These are phyloP conservation scores for Fusarium poae DNA, from an alignment of 2,329 filamentous ascomycete species.

Conservation along the genomic window DNA sequence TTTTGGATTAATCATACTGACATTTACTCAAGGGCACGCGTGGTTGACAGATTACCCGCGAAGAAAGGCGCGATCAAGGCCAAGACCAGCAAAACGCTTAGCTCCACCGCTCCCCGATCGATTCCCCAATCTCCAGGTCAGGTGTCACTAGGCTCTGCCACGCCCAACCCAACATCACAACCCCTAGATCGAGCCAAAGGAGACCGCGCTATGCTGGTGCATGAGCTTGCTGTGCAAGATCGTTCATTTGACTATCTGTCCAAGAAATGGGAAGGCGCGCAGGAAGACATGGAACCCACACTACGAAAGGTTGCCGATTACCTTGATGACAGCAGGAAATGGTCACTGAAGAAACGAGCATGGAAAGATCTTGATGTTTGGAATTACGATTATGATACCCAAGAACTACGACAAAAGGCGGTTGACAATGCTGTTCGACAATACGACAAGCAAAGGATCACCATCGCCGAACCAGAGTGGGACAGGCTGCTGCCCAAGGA, in stretches of 20 bases:
- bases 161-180: conserved; percentile 64
- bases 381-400: conserved; percentile 68
- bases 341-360: conserved; percentile 67
- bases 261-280: conserved; percentile 64
- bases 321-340: conserved; percentile 63
- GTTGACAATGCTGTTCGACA: conserved; percentile 71
- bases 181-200: conserved; percentile 67
- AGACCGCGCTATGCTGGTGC: conserved; percentile 67
- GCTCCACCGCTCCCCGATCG: conserved; percentile 56
- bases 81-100: conserved; percentile 60
- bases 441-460: conserved; percentile 71
- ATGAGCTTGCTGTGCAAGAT: conserved; percentile 70
- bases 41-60: conserved; percentile 53
- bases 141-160: conserved; percentile 67
- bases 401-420: conserved; percentile 68
- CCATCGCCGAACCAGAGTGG: conserved; percentile 70
- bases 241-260: conserved; percentile 63
- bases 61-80: conserved; percentile 54
- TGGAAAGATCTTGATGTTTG: conserved; percentile 76
- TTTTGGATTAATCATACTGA: conserved; percentile 46
- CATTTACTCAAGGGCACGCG: conserved; percentile 50
- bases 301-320: conserved; percentile 71
- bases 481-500: conserved; percentile 69
- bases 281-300: conserved; percentile 66
- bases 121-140: conserved; percentile 69